Evolutionary conservation across 2,329 filamentous ascomycete species (phyloP), one percentile per base, ranked within the genome.

Genomic region (Hymenoscyphus scutula): DNA sequence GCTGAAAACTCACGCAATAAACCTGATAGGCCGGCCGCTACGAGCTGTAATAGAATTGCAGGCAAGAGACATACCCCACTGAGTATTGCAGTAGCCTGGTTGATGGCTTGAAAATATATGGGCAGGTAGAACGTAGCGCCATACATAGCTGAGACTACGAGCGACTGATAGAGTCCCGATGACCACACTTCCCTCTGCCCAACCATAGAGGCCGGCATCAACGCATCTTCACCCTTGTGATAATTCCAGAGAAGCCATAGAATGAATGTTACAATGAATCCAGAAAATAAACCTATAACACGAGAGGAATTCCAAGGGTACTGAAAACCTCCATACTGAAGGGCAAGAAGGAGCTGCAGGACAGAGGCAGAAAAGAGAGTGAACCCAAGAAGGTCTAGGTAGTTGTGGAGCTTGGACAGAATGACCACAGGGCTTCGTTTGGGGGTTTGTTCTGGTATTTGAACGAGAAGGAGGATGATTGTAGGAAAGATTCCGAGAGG

Each of bases 401-500:
- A 19, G 7, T 11, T 13, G 4, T 23, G 13, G 2, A 51, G 17
- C 17, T 25, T 29, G 25, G 17, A 15, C 6, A 61, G n/a, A 23
- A 53, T 30, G 19, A 6, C 27, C 5, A 27, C 5, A 10, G 17
- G 2, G 3, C 17, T 58, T 15, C 23, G 15, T 64, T 41, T 63
- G 2, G 27, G 23, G 3, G 17, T 41, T 25, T 41, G 32, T 63
- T 65, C 10, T 74, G 76, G n/a, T 66, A 67, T 69, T 19, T 73
- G 66, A 65, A 80, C 74, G 63, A 75, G 72, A 63, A 79, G 65
- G 11, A 77, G 48, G 30, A 75, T 62, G 3, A 70, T 27, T 34
- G 71, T 67, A 6, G 73, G 71, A 2, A 72, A 59, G 17, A 70
- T 74, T 5, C 77, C 76, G 48, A 78, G 70, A 0, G 77, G 77